These are phyloP conservation scores for Calocybe indica DNA, from an alignment of 768 basidiomycete species.

Conservation along the genomic window DNA sequence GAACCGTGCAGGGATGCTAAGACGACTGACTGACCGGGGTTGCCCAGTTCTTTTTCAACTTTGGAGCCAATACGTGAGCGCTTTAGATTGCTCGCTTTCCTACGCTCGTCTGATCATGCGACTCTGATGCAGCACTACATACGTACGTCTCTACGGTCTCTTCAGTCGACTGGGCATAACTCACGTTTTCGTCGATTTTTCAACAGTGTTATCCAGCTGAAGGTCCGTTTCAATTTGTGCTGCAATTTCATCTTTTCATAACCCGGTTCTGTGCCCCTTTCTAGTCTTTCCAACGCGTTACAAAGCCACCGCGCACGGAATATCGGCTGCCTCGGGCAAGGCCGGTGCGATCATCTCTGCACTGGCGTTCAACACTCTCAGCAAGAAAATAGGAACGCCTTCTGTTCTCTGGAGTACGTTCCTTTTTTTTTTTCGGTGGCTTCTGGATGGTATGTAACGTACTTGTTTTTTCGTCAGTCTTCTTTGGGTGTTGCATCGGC, in stretches of 20 bases:
- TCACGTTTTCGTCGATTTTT: neutral
- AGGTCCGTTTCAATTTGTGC: conserved; percentile 9
- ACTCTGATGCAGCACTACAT: conserved; percentile 37
- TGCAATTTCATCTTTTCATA: neutral
- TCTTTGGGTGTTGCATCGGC: conserved; percentile 55
- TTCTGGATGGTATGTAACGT: neutral
- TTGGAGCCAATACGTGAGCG: conserved; percentile 64
- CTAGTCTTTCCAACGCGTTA: conserved; percentile 71
- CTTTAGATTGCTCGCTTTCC: neutral
- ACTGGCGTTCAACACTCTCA: conserved; percentile 64
- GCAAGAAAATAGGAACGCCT: conserved; percentile 55
- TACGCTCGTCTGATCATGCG: neutral
- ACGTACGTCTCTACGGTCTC: conserved; percentile 25
- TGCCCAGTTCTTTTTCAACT: conserved; percentile 72
- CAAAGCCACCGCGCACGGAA: conserved; percentile 68
- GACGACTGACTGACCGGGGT: neutral
- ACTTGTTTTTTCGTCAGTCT: conserved; percentile 35
- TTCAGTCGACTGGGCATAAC: neutral
- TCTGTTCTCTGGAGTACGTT: conserved; percentile 66
- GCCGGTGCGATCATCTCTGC: conserved; percentile 73
- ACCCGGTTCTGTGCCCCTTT: neutral
- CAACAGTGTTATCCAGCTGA: conserved; percentile 65
- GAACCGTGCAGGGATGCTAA: neutral
- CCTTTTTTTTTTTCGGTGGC: conserved; percentile 2
- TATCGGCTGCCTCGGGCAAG: conserved; percentile 71